Evolutionary conservation across 1,284 basidiomycete genomes (phyloP).

Genomic region (Trichosporon faecale): DNA sequence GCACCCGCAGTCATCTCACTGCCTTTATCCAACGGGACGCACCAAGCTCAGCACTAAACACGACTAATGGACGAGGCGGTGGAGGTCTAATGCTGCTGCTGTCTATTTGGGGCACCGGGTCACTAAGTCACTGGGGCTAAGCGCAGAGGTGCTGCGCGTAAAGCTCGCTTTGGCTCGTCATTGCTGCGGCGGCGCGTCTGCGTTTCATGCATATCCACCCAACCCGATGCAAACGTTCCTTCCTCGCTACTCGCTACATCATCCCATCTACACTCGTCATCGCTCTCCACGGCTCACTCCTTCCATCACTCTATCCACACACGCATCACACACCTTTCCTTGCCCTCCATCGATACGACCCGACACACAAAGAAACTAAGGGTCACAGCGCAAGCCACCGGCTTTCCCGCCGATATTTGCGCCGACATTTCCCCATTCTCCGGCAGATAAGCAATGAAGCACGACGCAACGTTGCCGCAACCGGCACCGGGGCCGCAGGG

Average conservation of each 20-base stretch:
- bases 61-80: neutral
- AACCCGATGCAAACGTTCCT: neutral
- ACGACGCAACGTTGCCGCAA: neutral
- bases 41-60: neutral
- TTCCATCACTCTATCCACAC: too few species aligned
- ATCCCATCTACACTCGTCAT: neutral
- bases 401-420: neutral
- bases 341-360: too few species aligned
- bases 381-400: neutral
- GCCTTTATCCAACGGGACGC: too few species aligned
- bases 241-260: neutral
- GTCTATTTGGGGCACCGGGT: neutral
- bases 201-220: neutral
- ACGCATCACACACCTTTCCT: neutral
- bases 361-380: too few species aligned
- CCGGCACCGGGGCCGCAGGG: neutral
- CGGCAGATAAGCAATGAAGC: neutral
- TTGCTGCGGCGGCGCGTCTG: neutral
- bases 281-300: too few species aligned
- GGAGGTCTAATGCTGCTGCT: neutral
- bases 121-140: too few species aligned
- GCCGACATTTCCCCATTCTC: neutral
- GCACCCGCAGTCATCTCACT: too few species aligned
- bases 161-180: neutral
- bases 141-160: too few species aligned